Evolutionary conservation across 2,329 filamentous ascomycete genomes (phyloP).

Genomic region (Xylariaceae sp.): DNA sequence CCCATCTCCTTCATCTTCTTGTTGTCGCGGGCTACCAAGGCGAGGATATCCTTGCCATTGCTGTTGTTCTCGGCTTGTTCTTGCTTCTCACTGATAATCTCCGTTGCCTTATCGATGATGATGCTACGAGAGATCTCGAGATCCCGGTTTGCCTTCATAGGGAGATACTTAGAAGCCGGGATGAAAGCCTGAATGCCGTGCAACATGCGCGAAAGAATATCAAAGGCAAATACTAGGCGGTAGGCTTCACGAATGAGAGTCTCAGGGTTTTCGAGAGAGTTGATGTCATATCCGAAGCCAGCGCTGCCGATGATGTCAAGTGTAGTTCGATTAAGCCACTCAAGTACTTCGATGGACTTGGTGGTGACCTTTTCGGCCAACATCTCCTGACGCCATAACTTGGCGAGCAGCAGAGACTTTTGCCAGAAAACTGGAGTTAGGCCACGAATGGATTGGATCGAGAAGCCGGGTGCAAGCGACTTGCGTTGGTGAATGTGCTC

Average conservation of each 20-base stretch:
- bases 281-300: slow-evolving; percentile 49
- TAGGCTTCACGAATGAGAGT: slow-evolving; percentile 48
- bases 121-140: slow-evolving; percentile 44
- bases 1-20: slow-evolving; percentile 46
- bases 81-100: slow-evolving; percentile 45
- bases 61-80: slow-evolving; percentile 41
- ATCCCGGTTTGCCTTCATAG: slow-evolving; percentile 47
- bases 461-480: slow-evolving; percentile 46
- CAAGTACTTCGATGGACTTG: slow-evolving; percentile 45
- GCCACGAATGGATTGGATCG: slow-evolving; percentile 45
- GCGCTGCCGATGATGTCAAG: slow-evolving; percentile 52
- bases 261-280: slow-evolving; percentile 46
- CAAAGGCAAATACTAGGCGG: slow-evolving; percentile 50
- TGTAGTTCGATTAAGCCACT: slow-evolving; percentile 52
- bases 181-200: slow-evolving; percentile 51
- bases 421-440: slow-evolving; percentile 49
- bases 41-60: slow-evolving; percentile 46
- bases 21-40: slow-evolving; percentile 50
- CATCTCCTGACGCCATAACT: slow-evolving; percentile 47
- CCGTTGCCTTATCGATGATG: slow-evolving; percentile 44
- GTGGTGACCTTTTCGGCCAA: slow-evolving; percentile 34
- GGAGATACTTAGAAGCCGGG: slow-evolving; percentile 46
- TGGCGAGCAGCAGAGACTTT: slow-evolving; percentile 50
- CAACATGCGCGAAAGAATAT: slow-evolving; percentile 43
- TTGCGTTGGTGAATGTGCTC: slow-evolving; percentile 51